Base-by-base conservation (phyloP, 2,329 filamentous ascomycete species). In the Aspergillus intermedius region DNA sequence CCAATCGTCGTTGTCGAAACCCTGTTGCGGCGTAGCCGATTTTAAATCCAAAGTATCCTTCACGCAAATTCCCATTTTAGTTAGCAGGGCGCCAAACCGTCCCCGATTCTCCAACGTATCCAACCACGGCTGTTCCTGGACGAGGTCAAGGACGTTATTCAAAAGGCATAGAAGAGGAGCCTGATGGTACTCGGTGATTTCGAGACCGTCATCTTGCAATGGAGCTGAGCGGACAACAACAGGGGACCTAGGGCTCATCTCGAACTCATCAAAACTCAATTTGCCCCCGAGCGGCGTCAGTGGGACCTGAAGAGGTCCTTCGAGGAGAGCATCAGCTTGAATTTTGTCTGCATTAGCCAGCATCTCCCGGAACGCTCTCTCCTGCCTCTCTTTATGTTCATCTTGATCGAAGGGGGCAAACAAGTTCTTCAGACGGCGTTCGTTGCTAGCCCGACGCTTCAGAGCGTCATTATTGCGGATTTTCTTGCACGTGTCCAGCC, bases 401-500 rank as follows among this genome's bases (percentile, higher is more conserved):
- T 51, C 41, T 6, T 39, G n/a, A 4, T 48, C 49, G 2, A 54
- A 53, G 22, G 43, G 34, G n/a, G 49, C 49, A 42, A 61, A 61
- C 22, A 61, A n/a, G 19, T 48, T 42, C 44, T 56, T 49, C 25
- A 60, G 47, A 3, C 49, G 49, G 22, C 46, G 49, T 40, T 53
- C 52, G 2, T 49, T 51, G 23, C 49, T 34, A 19, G 51, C 49
- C 21, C 34, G 54, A 37, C 52, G 44, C 42, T 46, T 48, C 6
- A 43, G 39, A 15, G 53, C 46, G n/a, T 57, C 49, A 15, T 52
- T 42, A 12, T 51, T 21, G 3, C 60, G 60, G 41, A 60, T 54
- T 25, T 47, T 34, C 13, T 54, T 49, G 47, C 55, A 58, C 4
- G 53, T 60, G 10, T 56, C 53, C 32, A 60, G 40, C 23, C 55